These are phyloP conservation scores for Pontederia paniculata DNA, from an alignment of 176 grass and related monocot species.

Conservation along the genomic window DNA sequence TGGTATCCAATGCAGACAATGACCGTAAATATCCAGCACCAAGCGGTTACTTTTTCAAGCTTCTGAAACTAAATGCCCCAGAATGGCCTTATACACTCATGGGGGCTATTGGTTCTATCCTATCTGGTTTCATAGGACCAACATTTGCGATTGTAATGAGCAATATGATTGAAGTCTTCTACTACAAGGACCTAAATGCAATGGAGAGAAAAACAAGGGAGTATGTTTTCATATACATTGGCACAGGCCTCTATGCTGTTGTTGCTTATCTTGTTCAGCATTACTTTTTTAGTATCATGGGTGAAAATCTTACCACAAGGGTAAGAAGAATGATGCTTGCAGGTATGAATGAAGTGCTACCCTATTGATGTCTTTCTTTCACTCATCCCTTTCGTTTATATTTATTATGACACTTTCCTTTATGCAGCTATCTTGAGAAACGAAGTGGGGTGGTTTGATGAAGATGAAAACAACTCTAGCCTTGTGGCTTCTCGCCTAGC, in stretches of 20 bases:
- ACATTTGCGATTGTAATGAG: slow-evolving; percentile 79
- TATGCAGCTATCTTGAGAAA: slow-evolving; percentile 63
- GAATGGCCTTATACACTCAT: slow-evolving; percentile 69
- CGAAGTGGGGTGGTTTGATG: slow-evolving; percentile 67
- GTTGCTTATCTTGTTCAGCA: slow-evolving; percentile 64
- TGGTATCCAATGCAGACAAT: slow-evolving; percentile 69
- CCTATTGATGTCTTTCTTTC: neutral
- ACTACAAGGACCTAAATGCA: slow-evolving; percentile 43
- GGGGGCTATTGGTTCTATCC: slow-evolving; percentile 51
- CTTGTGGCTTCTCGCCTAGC: slow-evolving; percentile 40
- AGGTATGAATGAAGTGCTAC: slow-evolving; percentile 10
- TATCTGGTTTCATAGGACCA: slow-evolving; percentile 65
- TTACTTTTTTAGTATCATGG: slow-evolving; percentile 90
- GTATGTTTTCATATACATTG: slow-evolving; percentile 73
- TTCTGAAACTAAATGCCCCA: slow-evolving; percentile 61
- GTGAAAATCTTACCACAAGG: slow-evolving; percentile 70
- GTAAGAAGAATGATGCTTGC: slow-evolving; percentile 75
- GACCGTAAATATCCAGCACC: slow-evolving; percentile 54
- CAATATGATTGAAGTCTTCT: slow-evolving; percentile 83
- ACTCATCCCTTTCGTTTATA: neutral
- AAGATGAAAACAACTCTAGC: slow-evolving; percentile 75
- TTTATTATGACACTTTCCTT: neutral
- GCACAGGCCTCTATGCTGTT: slow-evolving; percentile 54
- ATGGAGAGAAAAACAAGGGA: slow-evolving; percentile 82
- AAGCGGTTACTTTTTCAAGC: slow-evolving; percentile 55